These are phyloP conservation scores for Decorospora gaudefroyi DNA, from an alignment of 2,329 filamentous ascomycete genomes.

Conservation along the genomic window DNA sequence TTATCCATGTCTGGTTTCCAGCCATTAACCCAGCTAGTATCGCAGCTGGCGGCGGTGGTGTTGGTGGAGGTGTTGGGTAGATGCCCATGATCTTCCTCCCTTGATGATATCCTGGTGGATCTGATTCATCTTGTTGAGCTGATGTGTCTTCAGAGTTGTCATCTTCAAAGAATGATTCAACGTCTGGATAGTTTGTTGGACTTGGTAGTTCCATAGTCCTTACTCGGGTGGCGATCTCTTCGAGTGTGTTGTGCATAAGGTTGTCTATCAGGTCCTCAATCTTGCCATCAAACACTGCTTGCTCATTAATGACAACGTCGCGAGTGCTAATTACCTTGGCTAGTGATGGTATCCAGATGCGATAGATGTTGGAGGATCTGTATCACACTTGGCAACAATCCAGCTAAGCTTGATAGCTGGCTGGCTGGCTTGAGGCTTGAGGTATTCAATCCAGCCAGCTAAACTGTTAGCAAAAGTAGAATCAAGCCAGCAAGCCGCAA, in stretches of 20 bases:
- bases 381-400: constrained; percentile 8
- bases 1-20: not conserved
- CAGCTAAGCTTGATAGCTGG: not conserved
- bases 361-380: constrained; percentile 8
- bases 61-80: constrained; percentile 1
- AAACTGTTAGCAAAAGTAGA: not conserved
- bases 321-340: constrained; percentile 8
- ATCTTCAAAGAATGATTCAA: constrained; percentile 2
- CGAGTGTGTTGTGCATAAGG: constrained; percentile 9
- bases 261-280: constrained; percentile 14
- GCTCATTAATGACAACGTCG: constrained; percentile 9
- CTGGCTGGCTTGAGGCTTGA: not conserved
- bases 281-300: constrained; percentile 10
- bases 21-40: constrained; percentile 1
- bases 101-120: not conserved
- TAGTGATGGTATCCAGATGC: constrained; percentile 8
- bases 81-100: not conserved
- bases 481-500: not conserved
- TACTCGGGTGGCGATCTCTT: constrained; percentile 8
- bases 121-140: too few relatives aligned
- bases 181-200: not conserved
- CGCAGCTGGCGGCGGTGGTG: not conserved
- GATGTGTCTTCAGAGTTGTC: not conserved
- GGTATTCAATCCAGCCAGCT: not conserved
- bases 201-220: not conserved